A percentile compares a stretch with the other conserved stretches of the same genome.
Conservation (phyloP, 2,329 filamentous ascomycete genomes). For the Sporothrix inflata region DNA sequence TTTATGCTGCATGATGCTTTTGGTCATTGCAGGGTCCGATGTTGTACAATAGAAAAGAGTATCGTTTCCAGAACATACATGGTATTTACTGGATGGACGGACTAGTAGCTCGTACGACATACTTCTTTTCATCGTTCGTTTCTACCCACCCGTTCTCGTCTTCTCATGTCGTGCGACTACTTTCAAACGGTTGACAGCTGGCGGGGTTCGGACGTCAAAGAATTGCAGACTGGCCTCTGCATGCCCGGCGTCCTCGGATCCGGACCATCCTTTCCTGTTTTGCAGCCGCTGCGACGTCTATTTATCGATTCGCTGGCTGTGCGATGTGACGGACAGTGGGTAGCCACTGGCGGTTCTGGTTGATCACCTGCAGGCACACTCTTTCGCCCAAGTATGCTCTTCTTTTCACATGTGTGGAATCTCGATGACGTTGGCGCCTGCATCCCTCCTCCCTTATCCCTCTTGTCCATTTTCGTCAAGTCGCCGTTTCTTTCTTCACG, state of each 20-base stretch:
- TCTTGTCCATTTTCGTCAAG: background rate
- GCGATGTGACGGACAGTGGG: background rate
- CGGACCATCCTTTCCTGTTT: background rate
- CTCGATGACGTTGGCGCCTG: no score
- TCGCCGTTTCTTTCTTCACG: background rate
- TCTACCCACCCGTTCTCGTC: background rate
- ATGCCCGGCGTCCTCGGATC: background rate
- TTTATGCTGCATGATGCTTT: no score
- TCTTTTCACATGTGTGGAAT: background rate
- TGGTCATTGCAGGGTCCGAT: no score
- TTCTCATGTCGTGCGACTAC: background rate
- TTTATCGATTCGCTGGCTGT: background rate
- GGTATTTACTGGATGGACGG: no score
- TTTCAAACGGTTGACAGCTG: background rate
- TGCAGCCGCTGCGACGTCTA: background rate
- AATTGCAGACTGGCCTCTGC: background rate
- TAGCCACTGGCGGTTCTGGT: background rate
- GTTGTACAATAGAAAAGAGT: no score
- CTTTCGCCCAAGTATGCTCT: no score
- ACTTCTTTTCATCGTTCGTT: background rate
- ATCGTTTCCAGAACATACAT: no score
- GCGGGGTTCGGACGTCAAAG: background rate
- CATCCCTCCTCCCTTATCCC: no score
- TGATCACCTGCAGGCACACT: background rate
- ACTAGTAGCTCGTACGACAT: no score